Conservation (phyloP, 2,329 filamentous ascomycete species). For the Truncatella angustata region DNA sequence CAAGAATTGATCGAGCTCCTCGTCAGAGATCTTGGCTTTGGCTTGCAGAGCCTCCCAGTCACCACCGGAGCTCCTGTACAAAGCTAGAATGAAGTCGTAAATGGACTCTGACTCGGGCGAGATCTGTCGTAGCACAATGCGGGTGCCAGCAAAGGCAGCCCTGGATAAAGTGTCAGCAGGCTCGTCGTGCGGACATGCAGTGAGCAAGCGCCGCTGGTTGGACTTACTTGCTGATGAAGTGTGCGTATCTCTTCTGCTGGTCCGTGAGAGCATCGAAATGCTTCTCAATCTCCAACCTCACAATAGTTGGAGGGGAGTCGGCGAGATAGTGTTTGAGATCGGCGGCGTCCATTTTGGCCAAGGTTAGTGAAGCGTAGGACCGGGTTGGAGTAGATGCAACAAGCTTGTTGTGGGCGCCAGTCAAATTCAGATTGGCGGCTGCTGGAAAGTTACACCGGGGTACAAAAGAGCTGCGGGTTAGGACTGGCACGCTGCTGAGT, state of each 20-base stretch:
- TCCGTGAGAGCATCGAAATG: constrained; percentile 80
- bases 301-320: constrained; percentile 85
- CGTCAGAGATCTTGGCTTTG: constrained; percentile 62
- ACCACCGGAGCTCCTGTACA: constrained; percentile 65
- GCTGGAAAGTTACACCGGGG: constrained; percentile 7
- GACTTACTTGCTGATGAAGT: constrained; percentile 76
- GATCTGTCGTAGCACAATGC: constrained; percentile 77
- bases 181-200: too few species aligned
- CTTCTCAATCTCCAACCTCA: constrained; percentile 84
- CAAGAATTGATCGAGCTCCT: constrained; percentile 67
- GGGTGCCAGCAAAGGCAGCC: constrained; percentile 73
- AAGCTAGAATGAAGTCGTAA: constrained; percentile 74
- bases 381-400: constrained; percentile 6
- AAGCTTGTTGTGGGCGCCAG: background rate
- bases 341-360: constrained; percentile 54
- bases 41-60: constrained; percentile 68
- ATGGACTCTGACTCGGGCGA: constrained; percentile 80
- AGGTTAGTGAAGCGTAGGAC: constrained; percentile 12
- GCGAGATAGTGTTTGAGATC: constrained; percentile 79
- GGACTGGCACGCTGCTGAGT: constrained; percentile 13
- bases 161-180: constrained; percentile 38
- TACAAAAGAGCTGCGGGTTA: constrained; percentile 10
- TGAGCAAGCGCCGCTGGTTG: too few species aligned
- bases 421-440: too few species aligned
- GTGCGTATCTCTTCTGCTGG: constrained; percentile 84